Evolutionary conservation across 768 basidiomycete species (phyloP).

Genomic region (Mycena epipterygia): DNA sequence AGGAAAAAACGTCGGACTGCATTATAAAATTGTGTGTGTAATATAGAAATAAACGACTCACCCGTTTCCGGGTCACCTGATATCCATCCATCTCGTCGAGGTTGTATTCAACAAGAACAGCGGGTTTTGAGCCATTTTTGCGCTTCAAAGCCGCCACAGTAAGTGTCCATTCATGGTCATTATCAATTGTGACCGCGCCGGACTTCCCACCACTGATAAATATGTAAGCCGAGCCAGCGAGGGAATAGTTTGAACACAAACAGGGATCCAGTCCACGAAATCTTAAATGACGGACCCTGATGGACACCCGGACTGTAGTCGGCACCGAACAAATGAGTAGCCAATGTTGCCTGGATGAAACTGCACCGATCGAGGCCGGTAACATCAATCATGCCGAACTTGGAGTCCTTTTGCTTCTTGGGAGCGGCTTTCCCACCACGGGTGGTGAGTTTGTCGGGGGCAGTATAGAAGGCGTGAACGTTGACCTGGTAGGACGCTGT

Average conservation of each 20-base stretch:
- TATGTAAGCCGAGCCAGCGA: slow-evolving; percentile 12
- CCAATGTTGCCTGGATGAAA: neutral
- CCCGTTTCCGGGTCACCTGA: slow-evolving; percentile 27
- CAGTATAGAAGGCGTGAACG: no score
- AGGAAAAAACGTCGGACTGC: neutral
- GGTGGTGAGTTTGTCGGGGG: no score
- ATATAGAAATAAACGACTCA: slow-evolving; percentile 14
- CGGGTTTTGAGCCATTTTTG: slow-evolving; percentile 25
- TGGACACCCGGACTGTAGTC: slow-evolving; percentile 35
- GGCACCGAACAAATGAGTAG: neutral
- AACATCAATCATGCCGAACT: slow-evolving; percentile 12
- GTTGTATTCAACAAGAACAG: slow-evolving; percentile 38
- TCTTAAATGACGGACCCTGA: slow-evolving; percentile 40
- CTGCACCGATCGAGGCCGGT: neutral
- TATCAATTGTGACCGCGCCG: neutral
- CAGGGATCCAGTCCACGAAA: slow-evolving; percentile 40
- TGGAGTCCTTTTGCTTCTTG: slow-evolving; percentile 8
- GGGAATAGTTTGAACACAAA: slow-evolving; percentile 21
- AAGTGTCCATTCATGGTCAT: neutral
- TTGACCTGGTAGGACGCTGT: no score
- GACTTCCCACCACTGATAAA: neutral
- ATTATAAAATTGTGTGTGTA: neutral
- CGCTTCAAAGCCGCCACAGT: neutral
- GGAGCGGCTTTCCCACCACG: no score
- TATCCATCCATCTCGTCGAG: slow-evolving; percentile 40